A percentile compares a stretch with the other conserved stretches of the same genome.
Evolutionary conservation across 345 rosid species (phyloP).

Genomic region (Reutealis trisperma): DNA sequence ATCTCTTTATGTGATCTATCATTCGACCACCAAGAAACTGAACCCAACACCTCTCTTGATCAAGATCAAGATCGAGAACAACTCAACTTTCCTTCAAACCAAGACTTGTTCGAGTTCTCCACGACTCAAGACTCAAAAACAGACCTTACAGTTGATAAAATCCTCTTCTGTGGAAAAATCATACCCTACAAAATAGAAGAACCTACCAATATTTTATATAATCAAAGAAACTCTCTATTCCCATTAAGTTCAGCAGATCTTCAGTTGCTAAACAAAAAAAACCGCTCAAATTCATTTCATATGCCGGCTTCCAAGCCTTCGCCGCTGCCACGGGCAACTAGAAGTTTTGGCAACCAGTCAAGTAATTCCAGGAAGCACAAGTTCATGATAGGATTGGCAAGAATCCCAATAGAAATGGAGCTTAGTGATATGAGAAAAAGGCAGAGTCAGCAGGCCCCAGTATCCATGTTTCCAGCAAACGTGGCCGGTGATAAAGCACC

Average conservation of each 20-base stretch:
- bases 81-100: neutral
- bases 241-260: neutral
- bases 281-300: neutral
- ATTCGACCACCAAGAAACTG: neutral
- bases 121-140: neutral
- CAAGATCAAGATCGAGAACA: neutral
- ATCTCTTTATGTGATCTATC: conserved; percentile 1
- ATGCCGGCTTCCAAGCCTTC: neutral
- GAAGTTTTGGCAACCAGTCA: neutral
- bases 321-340: neutral
- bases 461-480: conserved; percentile 27
- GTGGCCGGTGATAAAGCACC: neutral
- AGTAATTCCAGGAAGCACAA: neutral
- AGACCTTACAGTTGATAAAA: neutral
- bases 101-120: conserved; percentile 6
- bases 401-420: conserved; percentile 36
- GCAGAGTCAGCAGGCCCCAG: conserved; percentile 29
- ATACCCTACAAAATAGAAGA: neutral
- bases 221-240: neutral
- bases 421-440: conserved; percentile 45
- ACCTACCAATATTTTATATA: neutral
- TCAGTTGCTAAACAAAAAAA: neutral
- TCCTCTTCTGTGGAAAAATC: conserved; percentile 9
- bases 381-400: conserved; percentile 13
- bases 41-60: neutral